Percentiles rank a stretch among this genome's conserved stretches.
These are phyloP conservation scores for Termitomyces heimii DNA, from an alignment of 768 basidiomycete species.

Conservation along the genomic window DNA sequence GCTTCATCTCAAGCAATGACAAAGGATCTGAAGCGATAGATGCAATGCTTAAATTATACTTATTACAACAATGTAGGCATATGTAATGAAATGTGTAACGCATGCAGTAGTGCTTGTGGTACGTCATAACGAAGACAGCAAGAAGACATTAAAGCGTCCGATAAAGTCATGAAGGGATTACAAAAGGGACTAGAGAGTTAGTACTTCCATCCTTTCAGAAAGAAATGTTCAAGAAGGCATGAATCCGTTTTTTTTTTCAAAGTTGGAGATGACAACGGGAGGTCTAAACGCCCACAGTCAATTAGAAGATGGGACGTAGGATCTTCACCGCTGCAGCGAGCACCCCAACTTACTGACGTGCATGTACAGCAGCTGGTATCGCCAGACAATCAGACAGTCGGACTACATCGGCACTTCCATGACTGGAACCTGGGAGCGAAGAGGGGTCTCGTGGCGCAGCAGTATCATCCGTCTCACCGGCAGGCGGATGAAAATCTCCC, in stretches of 20 bases:
- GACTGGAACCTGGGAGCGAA: background rate
- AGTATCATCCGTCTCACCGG: background rate
- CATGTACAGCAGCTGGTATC: slow-evolving; percentile 4
- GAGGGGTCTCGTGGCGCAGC: background rate
- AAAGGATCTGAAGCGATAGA: too few species aligned
- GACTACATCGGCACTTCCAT: background rate
- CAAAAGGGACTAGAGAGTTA: background rate
- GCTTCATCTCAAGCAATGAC: background rate
- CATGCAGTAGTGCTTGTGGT: background rate
- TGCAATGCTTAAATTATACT: background rate
- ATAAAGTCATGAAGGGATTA: background rate
- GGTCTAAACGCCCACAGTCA: background rate
- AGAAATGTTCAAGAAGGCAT: background rate
- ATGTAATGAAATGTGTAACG: background rate
- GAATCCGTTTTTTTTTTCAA: background rate
- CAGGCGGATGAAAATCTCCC: background rate
- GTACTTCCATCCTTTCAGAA: background rate
- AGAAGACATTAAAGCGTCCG: background rate
- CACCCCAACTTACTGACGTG: background rate
- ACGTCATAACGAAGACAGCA: background rate
- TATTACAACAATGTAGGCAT: background rate
- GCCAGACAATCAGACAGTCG: background rate
- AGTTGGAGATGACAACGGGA: background rate
- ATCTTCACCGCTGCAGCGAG: background rate
- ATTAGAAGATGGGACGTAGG: background rate